These are phyloP conservation scores for Hypoxylon perforatum DNA, from an alignment of 495 filamentous ascomycete genomes.

Conservation along the genomic window DNA sequence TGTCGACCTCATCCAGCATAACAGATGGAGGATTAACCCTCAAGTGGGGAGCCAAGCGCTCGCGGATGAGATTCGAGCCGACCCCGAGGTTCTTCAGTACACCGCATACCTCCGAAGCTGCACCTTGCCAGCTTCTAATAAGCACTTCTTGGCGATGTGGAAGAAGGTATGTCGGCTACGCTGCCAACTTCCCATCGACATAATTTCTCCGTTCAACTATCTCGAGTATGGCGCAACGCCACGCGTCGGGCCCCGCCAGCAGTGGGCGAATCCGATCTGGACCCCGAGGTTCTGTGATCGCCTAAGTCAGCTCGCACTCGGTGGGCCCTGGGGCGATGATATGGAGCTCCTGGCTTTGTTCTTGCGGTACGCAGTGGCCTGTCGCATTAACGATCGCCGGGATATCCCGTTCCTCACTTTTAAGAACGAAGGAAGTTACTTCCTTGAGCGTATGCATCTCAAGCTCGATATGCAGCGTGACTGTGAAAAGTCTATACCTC, in stretches of 20 bases:
- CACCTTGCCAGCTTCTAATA: neutral
- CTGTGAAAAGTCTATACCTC: neutral
- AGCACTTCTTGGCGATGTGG: neutral
- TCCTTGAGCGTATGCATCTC: too few species aligned
- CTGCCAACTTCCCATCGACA: neutral
- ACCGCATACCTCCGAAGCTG: neutral
- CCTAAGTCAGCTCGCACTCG: neutral
- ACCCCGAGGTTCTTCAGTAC: too few species aligned
- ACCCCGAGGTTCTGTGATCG: neutral
- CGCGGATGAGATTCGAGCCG: too few species aligned
- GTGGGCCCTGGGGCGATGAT: neutral
- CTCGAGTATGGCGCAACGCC: neutral
- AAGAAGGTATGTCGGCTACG: neutral
- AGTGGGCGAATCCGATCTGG: neutral
- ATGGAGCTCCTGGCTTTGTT: neutral
- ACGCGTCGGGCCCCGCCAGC: neutral
- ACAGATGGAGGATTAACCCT: neutral
- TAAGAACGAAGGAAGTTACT: too few species aligned
- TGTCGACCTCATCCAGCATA: neutral
- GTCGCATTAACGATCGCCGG: slow-evolving; percentile 3
- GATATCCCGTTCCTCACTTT: neutral
- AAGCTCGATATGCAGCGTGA: neutral
- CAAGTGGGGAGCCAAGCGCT: neutral
- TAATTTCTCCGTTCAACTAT: neutral
- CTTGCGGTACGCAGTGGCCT: slow-evolving; percentile 4